Percentiles rank a stretch among this genome's conserved stretches.
Conservation (phyloP, 805 yeast genomes). For the Saturnispora halmiae region DNA sequence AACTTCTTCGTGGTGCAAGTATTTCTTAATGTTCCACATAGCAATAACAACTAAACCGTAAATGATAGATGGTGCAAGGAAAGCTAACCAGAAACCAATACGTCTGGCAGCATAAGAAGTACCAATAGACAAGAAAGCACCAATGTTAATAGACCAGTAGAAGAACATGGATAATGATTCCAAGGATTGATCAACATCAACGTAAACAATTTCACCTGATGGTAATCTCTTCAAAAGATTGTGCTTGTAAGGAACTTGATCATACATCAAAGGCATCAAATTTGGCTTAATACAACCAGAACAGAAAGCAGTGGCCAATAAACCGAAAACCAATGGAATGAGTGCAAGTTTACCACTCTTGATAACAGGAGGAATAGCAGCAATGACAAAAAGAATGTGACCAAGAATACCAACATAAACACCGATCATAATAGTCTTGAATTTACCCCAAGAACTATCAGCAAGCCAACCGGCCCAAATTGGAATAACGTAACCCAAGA, state of each 20-base stretch:
- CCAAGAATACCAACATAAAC: constrained; percentile 38
- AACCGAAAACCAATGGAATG: constrained; percentile 35
- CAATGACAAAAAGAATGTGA: constrained; percentile 40
- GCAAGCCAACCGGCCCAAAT: constrained; percentile 44
- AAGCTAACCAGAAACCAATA: constrained; percentile 49
- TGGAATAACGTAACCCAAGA: constrained; percentile 43
- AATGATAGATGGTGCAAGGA: constrained; percentile 45
- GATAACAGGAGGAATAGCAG: constrained; percentile 39
- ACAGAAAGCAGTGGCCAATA: constrained; percentile 34
- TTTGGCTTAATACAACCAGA: constrained; percentile 50
- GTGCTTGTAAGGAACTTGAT: constrained; percentile 54
- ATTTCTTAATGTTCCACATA: constrained; percentile 30
- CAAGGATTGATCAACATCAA: constrained; percentile 37
- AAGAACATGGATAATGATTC: constrained; percentile 35
- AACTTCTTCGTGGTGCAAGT: constrained; percentile 29
- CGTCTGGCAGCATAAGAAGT: constrained; percentile 43
- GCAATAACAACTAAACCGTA: constrained; percentile 45
- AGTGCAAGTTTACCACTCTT: constrained; percentile 30
- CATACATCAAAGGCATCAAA: constrained; percentile 41
- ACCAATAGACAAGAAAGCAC: constrained; percentile 45
- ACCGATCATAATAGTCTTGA: constrained; percentile 42
- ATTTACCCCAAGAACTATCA: constrained; percentile 40
- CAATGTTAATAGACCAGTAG: constrained; percentile 49
- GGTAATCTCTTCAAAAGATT: constrained; percentile 51
- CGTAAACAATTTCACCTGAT: constrained; percentile 57